Percentiles rank a stretch among this genome's conserved stretches.
Evolutionary conservation across 1,284 basidiomycete genomes (phyloP).

Genomic region (Cryptococcus floricola): DNA sequence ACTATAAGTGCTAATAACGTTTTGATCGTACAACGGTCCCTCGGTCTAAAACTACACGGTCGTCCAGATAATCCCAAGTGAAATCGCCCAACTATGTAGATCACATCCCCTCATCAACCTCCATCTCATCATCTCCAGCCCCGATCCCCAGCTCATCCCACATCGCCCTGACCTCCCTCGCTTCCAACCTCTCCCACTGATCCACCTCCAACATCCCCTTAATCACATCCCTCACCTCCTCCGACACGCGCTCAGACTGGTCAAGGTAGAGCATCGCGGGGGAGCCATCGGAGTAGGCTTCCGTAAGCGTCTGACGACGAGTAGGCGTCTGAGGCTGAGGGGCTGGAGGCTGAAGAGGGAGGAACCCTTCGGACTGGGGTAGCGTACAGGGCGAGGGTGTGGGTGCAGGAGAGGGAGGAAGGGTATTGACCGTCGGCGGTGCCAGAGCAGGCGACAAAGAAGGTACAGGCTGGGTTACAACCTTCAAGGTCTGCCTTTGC

Average conservation of each 20-base stretch:
- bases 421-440: too few species aligned
- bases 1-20: too few species aligned
- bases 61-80: not conserved
- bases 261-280: conserved; percentile 34
- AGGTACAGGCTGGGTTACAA: too few species aligned
- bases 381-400: not conserved
- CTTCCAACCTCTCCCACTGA: conserved; percentile 28
- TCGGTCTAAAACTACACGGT: not conserved
- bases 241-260: conserved; percentile 23
- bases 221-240: conserved; percentile 28
- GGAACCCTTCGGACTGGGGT: too few species aligned
- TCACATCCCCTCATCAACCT: not conserved
- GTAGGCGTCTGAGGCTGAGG: not conserved
- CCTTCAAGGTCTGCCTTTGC: too few species aligned
- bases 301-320: not conserved
- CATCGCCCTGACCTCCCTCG: conserved; percentile 26
- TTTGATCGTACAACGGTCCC: not conserved
- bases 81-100: not conserved
- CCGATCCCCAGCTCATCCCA: conserved; percentile 33
- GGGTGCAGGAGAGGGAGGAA: not conserved
- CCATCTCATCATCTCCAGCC: not conserved
- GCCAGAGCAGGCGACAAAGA: too few species aligned
- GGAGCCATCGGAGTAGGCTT: conserved; percentile 35
- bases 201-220: conserved; percentile 36
- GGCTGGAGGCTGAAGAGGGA: not conserved